A percentile compares a stretch with the other conserved stretches of the same genome.
These are phyloP conservation scores for Xylaria sp. DNA, from an alignment of 2,329 filamentous ascomycete species.

Conservation along the genomic window DNA sequence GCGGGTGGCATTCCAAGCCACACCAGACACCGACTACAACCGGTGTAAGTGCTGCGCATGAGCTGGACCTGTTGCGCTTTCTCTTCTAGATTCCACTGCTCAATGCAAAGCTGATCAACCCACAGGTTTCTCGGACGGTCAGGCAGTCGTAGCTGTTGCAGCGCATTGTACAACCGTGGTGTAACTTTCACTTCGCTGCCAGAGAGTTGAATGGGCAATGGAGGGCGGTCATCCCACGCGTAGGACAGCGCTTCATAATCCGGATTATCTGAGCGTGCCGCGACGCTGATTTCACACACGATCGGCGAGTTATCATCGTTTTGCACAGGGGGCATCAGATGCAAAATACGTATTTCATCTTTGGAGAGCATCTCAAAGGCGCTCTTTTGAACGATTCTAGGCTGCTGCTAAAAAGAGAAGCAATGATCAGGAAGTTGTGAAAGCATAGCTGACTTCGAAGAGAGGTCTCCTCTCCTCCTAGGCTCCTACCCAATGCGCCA, in stretches of 20 bases:
- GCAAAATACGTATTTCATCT: neutral
- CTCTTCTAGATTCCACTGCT: conserved; percentile 12
- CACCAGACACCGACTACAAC: conserved; percentile 11
- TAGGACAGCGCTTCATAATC: conserved; percentile 15
- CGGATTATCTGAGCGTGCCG: neutral
- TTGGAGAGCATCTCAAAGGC: too few relatives aligned
- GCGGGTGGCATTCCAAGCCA: neutral
- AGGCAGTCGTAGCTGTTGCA: neutral
- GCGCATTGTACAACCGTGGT: neutral
- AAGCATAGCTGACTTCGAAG: too few relatives aligned
- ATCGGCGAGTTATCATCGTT: neutral
- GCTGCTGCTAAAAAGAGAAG: too few relatives aligned
- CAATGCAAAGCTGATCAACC: conserved; percentile 11
- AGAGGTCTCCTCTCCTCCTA: too few relatives aligned
- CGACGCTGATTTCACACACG: neutral
- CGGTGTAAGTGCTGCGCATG: conserved; percentile 1
- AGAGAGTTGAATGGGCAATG: conserved; percentile 6
- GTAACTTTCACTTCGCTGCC: neutral
- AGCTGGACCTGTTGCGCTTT: conserved; percentile 6
- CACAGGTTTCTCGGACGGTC: neutral
- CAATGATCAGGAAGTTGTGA: too few relatives aligned
- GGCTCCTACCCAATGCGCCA: too few relatives aligned
- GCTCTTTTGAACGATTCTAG: too few relatives aligned
- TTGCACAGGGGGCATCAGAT: neutral
- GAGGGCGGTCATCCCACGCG: conserved; percentile 1